phyloP scores from a whole-genome alignment of 2,329 filamentous ascomycete genomes.

The Aspergillaceae sp. region DNA sequence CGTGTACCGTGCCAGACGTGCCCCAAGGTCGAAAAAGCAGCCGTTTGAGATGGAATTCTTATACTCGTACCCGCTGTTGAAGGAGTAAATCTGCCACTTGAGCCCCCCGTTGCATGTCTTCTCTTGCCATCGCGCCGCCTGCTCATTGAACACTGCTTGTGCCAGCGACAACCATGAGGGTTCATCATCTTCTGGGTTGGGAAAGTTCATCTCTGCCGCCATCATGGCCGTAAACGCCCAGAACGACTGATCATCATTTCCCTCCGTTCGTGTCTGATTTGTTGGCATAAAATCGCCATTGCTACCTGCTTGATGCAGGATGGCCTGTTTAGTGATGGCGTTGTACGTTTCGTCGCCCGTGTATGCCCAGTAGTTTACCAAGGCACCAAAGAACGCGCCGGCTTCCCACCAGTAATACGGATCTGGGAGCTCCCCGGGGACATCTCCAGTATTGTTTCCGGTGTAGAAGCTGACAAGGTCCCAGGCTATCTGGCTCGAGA shows the following conservation, averaged over 20 bases:
- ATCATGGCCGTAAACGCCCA: conserved; percentile 71
- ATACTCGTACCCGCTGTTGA: conserved; percentile 4
- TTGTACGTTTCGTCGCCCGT: conserved; percentile 21
- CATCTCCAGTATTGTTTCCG: conserved; percentile 32
- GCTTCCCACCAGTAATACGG: conserved; percentile 33
- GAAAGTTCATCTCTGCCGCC: conserved; percentile 65
- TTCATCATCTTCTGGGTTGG: conserved; percentile 52
- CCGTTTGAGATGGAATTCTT: conserved; percentile 11
- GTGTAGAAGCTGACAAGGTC: conserved; percentile 32
- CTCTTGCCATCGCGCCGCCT: conserved; percentile 59
- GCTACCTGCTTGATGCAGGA: conserved; percentile 63
- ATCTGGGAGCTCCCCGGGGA: conserved; percentile 38
- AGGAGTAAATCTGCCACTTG: conserved; percentile 12
- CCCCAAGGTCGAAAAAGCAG: conserved; percentile 8
- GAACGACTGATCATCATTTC: conserved; percentile 55
- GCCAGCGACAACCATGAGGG: conserved; percentile 65
- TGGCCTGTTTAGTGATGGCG: conserved; percentile 46
- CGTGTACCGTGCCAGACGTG: conserved; percentile 9
- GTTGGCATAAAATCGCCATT: conserved; percentile 67
- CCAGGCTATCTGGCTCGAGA: background rate
- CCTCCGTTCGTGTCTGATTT: conserved; percentile 29
- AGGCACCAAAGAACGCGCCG: conserved; percentile 21
- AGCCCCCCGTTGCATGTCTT: conserved; percentile 60
- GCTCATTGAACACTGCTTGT: conserved; percentile 69
- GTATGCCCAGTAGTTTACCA: conserved; percentile 25